These are phyloP conservation scores for Kalmusia sp. DNA, from an alignment of 2,329 filamentous ascomycete genomes.

Conservation along the genomic window DNA sequence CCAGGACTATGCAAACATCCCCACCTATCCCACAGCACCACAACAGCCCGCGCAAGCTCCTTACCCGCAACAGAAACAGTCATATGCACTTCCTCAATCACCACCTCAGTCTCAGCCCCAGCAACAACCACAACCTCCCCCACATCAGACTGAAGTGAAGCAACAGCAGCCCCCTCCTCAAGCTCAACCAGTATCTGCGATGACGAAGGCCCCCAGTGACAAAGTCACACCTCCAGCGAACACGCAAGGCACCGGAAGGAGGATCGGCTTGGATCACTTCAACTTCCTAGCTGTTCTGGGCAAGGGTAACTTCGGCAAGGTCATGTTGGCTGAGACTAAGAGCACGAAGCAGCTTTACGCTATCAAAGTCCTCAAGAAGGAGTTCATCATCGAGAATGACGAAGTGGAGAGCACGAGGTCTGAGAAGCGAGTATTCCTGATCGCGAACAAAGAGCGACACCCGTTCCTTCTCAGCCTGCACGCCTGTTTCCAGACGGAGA, in stretches of 20 bases:
- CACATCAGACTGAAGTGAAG: slow-evolving; percentile 50
- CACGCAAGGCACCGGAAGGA: slow-evolving; percentile 73
- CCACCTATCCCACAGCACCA: slow-evolving; percentile 41
- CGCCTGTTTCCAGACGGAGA: slow-evolving; percentile 99
- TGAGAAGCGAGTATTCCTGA: slow-evolving; percentile 95
- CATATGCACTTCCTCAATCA: slow-evolving; percentile 45
- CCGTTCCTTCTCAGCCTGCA: slow-evolving; percentile 95
- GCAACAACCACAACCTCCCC: slow-evolving; percentile 60
- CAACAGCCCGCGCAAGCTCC: slow-evolving; percentile 39
- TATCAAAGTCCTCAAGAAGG: slow-evolving; percentile 99
- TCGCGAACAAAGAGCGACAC: slow-evolving; percentile 96
- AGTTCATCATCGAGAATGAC: slow-evolving; percentile 99
- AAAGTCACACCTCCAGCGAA: slow-evolving; percentile 75
- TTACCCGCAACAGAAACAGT: slow-evolving; percentile 45
- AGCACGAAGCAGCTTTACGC: slow-evolving; percentile 89
- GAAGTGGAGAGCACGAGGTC: slow-evolving; percentile 98
- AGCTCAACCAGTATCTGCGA: slow-evolving; percentile 36
- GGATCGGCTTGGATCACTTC: slow-evolving; percentile 97
- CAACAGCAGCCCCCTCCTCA: slow-evolving; percentile 50
- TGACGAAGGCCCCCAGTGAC: slow-evolving; percentile 42
- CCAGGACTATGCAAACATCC: slow-evolving; percentile 70
- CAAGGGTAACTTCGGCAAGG: slow-evolving; percentile 99
- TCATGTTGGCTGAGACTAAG: slow-evolving; percentile 99
- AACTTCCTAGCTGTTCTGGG: slow-evolving; percentile 98
- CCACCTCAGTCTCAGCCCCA: slow-evolving; percentile 60